Conservation (phyloP, 2,329 filamentous ascomycete genomes). For the Herpotrichia juniperi region DNA sequence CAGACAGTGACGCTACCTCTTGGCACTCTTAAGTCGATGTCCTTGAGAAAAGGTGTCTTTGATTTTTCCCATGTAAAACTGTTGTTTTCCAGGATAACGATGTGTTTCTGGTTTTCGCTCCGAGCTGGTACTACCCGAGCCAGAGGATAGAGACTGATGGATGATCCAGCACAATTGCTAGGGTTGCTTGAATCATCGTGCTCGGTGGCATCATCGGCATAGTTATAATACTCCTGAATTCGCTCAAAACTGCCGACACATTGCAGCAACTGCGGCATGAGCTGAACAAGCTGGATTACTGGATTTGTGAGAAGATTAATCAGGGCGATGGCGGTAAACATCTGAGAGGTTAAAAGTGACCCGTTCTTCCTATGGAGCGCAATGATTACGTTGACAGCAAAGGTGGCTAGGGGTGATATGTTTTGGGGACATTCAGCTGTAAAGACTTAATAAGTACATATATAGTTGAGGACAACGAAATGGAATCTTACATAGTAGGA, state of each 20-base stretch:
- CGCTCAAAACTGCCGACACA: not conserved
- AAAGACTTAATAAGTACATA: not conserved
- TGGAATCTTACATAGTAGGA: not conserved
- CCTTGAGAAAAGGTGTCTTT: constrained; percentile 5
- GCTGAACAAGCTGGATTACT: constrained; percentile 1
- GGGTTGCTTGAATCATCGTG: not conserved
- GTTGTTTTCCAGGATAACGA: not conserved
- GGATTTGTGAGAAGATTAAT: constrained; percentile 4
- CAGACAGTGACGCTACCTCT: not conserved
- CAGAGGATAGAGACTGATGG: no score
- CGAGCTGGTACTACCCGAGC: no score
- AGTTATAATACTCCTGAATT: not conserved
- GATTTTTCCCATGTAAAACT: constrained; percentile 13
- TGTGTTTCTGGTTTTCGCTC: no score
- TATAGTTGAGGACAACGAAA: no score
- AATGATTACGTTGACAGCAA: not conserved
- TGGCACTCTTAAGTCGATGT: constrained; percentile 3
- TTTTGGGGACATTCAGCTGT: not conserved
- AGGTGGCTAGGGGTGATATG: not conserved
- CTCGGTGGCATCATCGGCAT: not conserved
- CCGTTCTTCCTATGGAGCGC: not conserved
- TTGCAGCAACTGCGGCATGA: not conserved
- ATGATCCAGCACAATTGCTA: no score
- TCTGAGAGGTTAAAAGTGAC: not conserved
- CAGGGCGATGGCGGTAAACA: constrained; percentile 1